These are phyloP conservation scores for Phoma sp. DNA, from an alignment of 2,329 filamentous ascomycete species.

Conservation along the genomic window DNA sequence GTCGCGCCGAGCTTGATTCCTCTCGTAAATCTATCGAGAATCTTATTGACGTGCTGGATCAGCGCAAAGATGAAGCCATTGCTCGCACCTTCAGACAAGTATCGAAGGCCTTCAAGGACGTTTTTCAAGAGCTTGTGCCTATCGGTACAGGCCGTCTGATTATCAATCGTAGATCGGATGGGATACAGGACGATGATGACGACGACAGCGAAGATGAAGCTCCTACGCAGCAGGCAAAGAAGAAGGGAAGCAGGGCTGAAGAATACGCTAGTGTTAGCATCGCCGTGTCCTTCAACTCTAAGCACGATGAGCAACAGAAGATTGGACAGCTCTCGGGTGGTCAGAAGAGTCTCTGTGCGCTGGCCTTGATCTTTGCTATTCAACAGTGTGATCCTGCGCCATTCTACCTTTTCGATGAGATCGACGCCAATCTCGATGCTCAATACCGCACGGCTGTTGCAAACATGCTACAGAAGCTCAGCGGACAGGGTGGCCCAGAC, in stretches of 20 bases:
- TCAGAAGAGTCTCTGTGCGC: slow-evolving; percentile 95
- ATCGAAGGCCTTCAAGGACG: slow-evolving; percentile 86
- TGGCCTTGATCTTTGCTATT: slow-evolving; percentile 99
- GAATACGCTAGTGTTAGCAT: slow-evolving; percentile 97
- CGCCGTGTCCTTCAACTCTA: slow-evolving; percentile 97
- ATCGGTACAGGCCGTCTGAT: slow-evolving; percentile 89
- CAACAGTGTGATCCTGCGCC: slow-evolving; percentile 96
- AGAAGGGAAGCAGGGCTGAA: slow-evolving; percentile 65
- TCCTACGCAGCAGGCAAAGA: slow-evolving; percentile 32
- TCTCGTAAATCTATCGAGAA: slow-evolving; percentile 89
- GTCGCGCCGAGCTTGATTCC: slow-evolving; percentile 83
- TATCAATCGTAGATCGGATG: slow-evolving; percentile 89
- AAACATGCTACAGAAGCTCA: slow-evolving; percentile 72
- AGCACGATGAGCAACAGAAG: slow-evolving; percentile 96
- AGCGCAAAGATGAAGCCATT: slow-evolving; percentile 96
- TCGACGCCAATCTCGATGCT: slow-evolving; percentile 96
- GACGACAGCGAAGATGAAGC: slow-evolving; percentile 55
- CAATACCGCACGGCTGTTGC: slow-evolving; percentile 98
- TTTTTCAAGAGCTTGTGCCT: slow-evolving; percentile 94
- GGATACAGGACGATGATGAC: slow-evolving; percentile 68
- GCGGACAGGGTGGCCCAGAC: slow-evolving; percentile 47
- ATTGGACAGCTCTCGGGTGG: slow-evolving; percentile 97
- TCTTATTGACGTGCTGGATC: slow-evolving; percentile 89
- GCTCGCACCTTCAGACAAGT: slow-evolving; percentile 99
- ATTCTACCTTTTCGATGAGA: slow-evolving; percentile 99